Evolutionary conservation across 2,329 filamentous ascomycete genomes (phyloP), one percentile per base, ranked within the genome.

Genomic region (Cercospora janseana): DNA sequence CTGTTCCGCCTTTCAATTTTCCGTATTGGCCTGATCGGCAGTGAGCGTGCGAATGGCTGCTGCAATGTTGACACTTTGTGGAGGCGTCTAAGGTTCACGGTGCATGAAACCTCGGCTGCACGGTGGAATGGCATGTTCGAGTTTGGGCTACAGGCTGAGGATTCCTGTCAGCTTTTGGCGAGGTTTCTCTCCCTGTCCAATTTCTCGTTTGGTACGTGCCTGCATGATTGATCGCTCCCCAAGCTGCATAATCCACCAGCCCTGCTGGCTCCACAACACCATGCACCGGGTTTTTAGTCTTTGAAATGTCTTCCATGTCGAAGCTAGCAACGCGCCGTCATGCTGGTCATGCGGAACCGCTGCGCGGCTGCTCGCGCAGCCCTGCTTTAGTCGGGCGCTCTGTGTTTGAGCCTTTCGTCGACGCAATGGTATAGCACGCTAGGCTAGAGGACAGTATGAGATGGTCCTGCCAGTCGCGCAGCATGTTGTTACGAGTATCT

Each of bases 291-390:
- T 46, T n/a, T 38, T 44, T 50, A 53, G 56, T 52, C 21, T 40
- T 49, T 47, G 49, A 23, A 20, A 48, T 47, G 48, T 54, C 37
- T 56, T 49, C 45, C 46, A 28, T 46, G 43, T 45, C 34, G 48
- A 53, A 54, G 54, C 51, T 56, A 51, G 48, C 28, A 34, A 38
- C 38, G 46, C 51, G 54, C 47, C 53, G 46, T 42, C 46, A 49
- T 40, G 31, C 45, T 52, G 51, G 54, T 51, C 56, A 54, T 40
- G 49, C 53, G 54, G 51, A 53, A 45, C 56, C 46, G 43, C 50
- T 54, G 45, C 43, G 42, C 46, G 48, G 23, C 41, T 51, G 51
- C 41, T 56, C 35, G 51, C 37, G 45, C 37, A 54, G 43, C 38
- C 48, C 26, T 51, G 31, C 23, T 47, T 49, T 54, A 52, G 51